A percentile compares a stretch with the other conserved stretches of the same genome.
These are phyloP conservation scores for Cladosporium sp. DNA, from an alignment of 2,329 filamentous ascomycete genomes.

Conservation along the genomic window DNA sequence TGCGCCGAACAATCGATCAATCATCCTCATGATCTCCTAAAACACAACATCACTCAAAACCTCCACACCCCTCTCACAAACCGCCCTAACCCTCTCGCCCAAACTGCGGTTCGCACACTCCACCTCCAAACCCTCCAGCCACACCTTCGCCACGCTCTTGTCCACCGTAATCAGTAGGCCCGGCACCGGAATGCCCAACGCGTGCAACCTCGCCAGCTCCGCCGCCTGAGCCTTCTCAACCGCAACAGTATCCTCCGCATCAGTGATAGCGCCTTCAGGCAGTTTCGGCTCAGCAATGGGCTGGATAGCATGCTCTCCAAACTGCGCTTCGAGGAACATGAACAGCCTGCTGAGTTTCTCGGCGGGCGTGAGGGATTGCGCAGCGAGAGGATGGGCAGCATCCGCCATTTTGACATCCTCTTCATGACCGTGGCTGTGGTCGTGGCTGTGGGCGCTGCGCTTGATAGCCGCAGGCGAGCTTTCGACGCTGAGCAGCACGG, in stretches of 20 bases:
- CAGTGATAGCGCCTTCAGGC: slow-evolving; percentile 13
- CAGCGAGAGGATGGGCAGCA: not conserved
- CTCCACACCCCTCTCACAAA: slow-evolving; percentile 41
- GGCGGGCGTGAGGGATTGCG: slow-evolving; percentile 64
- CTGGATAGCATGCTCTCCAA: slow-evolving; percentile 77
- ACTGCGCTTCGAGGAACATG: slow-evolving; percentile 96
- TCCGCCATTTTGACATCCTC: slow-evolving; percentile 37
- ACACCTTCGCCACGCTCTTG: slow-evolving; percentile 82
- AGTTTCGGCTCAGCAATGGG: slow-evolving; percentile 70
- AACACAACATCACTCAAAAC: slow-evolving; percentile 14
- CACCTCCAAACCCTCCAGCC: slow-evolving; percentile 88
- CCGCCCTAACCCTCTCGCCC: slow-evolving; percentile 79
- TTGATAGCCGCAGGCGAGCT: slow-evolving; percentile 93
- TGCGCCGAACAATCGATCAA: too few species aligned
- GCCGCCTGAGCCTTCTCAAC: slow-evolving; percentile 58
- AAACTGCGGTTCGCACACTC: slow-evolving; percentile 76
- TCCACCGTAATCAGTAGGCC: slow-evolving; percentile 86
- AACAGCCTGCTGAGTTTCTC: slow-evolving; percentile 83
- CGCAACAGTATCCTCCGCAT: slow-evolving; percentile 42
- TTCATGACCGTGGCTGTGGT: slow-evolving; percentile 42
- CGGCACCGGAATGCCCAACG: slow-evolving; percentile 84
- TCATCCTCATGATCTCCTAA: too few species aligned
- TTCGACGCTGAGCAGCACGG: slow-evolving; percentile 87
- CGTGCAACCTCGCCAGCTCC: slow-evolving; percentile 77
- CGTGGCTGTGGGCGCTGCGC: slow-evolving; percentile 60